A percentile compares a stretch with the other conserved stretches of the same genome.
Conservation (phyloP, 2,329 filamentous ascomycete genomes). For the Aureobasidium sp. region DNA sequence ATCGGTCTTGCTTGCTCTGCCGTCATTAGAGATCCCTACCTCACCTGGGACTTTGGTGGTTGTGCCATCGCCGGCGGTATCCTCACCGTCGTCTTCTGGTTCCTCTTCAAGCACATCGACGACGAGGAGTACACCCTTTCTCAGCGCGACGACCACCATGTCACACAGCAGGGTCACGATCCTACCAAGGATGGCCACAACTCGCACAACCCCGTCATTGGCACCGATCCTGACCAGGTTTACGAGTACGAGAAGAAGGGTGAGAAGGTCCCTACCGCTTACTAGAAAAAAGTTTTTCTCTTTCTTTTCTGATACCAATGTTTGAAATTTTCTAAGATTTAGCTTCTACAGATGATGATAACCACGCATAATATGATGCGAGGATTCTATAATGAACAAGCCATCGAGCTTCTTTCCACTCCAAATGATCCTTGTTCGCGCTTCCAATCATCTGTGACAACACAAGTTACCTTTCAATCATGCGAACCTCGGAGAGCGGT, state of each 20-base stretch:
- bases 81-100: constrained; percentile 43
- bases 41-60: constrained; percentile 43
- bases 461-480: background rate
- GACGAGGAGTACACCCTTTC: constrained; percentile 22
- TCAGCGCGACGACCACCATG: constrained; percentile 15
- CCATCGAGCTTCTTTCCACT: background rate
- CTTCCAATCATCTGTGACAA: background rate
- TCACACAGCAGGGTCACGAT: constrained; percentile 14
- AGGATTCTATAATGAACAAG: constrained; percentile 2
- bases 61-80: constrained; percentile 41
- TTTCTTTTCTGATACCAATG: background rate
- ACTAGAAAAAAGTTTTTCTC: background rate
- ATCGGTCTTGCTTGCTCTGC: constrained; percentile 26
- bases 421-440: background rate
- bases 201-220: constrained; percentile 14
- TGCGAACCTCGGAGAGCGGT: background rate
- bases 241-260: constrained; percentile 14
- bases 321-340: background rate
- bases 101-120: constrained; percentile 37
- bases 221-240: constrained; percentile 12
- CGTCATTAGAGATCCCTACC: constrained; percentile 38
- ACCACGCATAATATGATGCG: background rate
- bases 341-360: background rate
- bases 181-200: constrained; percentile 14
- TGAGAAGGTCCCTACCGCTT: background rate